Base-by-base conservation (phyloP, 169 alveolate genomes). In the Amoebophrya sp. region DNA sequence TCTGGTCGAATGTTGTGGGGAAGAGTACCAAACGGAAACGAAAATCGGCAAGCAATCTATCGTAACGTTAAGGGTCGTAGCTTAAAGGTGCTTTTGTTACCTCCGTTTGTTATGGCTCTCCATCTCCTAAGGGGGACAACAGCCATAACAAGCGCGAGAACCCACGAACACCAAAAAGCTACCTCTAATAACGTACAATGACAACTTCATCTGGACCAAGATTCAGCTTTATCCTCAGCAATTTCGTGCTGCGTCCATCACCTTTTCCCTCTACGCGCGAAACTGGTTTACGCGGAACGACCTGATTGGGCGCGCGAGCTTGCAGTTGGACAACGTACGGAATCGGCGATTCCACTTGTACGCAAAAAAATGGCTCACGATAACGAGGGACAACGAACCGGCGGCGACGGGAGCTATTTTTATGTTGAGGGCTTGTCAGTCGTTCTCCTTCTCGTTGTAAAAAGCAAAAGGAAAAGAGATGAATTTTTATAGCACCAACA, bases 261-360 rank as follows among this genome's bases (percentile, higher is more conserved):
- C 39, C 38, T 77, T 77, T n/a, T 77, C 89, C 89, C 26, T 77
- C 89, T 77, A n/a, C 89, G 18, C 33, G 41, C 89, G 89, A 24
- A 24, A 77, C 40, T 77, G n/a, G 26, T 77, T 77, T 41, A n/a
- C 41, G 40, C 39, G 89, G 33, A 77, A 77, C 89, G 41, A 77
- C 40, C 89, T 77, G 41, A 77, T 77, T 6, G 89, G 89, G 10
- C 39, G 41, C n/a, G 89, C 89, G 89, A 77, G n/a, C n/a, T 24
- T 77, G 89, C 89, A 77, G 89, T n/a, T 77, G 89, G 41, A 77
- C 41, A 24, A 77, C 41, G 41, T 77, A 6, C 0, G 41, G 18
- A 77, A 33, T n/a, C 89, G 89, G n/a, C n/a, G 89, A n/a, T 6
- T 6, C 89, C 89, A 77, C 89, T 39, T 77, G 40, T 33, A n/a